Conservation (phyloP, 768 basidiomycete genomes). For the Dioszegia aurantiaca region DNA sequence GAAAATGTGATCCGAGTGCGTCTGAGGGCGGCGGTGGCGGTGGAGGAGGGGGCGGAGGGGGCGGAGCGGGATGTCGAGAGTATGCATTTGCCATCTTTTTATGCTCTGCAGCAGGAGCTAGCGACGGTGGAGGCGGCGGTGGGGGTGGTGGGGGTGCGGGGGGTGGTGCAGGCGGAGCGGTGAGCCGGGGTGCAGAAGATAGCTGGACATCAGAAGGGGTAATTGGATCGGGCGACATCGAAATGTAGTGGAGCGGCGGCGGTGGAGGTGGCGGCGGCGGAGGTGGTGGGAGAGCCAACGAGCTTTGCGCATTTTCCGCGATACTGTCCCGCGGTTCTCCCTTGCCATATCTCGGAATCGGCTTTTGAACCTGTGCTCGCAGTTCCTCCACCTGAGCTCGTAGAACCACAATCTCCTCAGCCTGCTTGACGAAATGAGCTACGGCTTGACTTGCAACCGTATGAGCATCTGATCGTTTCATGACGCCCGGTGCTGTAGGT, state of each 20-base stretch:
- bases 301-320: too few relatives aligned
- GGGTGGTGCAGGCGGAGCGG: constrained; percentile 8
- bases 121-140: constrained; percentile 1
- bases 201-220: too few relatives aligned
- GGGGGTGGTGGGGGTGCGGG: constrained; percentile 17
- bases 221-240: too few relatives aligned
- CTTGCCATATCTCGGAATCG: neutral
- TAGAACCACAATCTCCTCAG: constrained; percentile 2
- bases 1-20: too few relatives aligned
- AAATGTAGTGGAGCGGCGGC: constrained; percentile 16
- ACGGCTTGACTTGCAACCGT: constrained; percentile 69
- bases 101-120: too few relatives aligned
- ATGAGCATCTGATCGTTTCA: constrained; percentile 59
- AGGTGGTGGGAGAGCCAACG: constrained; percentile 53
- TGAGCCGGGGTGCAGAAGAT: too few relatives aligned
- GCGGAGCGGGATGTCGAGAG: constrained; percentile 16
- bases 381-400: constrained; percentile 55
- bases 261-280: constrained; percentile 53
- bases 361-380: constrained; percentile 55
- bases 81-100: too few relatives aligned
- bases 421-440: constrained; percentile 66
- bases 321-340: neutral
- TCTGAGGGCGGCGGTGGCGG: too few relatives aligned
- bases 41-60: constrained; percentile 4
- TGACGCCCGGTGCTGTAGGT: neutral